A percentile compares a stretch with the other conserved stretches of the same genome.
Conservation (phyloP, 306 rosid genomes). For the Cucurbita pepo region DNA sequence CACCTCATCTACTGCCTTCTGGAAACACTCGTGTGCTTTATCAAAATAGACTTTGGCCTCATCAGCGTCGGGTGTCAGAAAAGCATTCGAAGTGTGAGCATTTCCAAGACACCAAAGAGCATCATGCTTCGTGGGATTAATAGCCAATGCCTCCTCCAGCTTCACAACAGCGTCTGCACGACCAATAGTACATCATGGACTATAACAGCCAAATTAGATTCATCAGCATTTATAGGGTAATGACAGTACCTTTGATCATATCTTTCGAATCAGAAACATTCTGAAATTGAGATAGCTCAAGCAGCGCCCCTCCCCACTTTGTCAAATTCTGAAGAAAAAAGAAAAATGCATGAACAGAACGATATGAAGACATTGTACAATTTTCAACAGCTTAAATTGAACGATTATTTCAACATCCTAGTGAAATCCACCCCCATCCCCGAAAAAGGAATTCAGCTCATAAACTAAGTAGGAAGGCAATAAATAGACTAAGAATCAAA, state of each 20-base stretch:
- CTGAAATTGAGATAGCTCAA: slow-evolving; percentile 60
- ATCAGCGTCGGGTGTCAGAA: slow-evolving; percentile 37
- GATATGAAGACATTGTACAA: not conserved
- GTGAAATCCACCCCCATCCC: not conserved
- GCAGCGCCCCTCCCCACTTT: slow-evolving; percentile 64
- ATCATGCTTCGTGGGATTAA: slow-evolving; percentile 47
- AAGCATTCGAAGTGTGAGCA: slow-evolving; percentile 42
- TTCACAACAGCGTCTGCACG: slow-evolving; percentile 38
- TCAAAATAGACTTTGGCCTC: slow-evolving; percentile 52
- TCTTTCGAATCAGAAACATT: slow-evolving; percentile 26
- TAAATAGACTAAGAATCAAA: too few relatives aligned
- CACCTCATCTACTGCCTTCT: slow-evolving; percentile 51
- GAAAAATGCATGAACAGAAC: not conserved
- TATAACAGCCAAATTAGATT: not conserved
- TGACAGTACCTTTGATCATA: slow-evolving; percentile 37
- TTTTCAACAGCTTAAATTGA: not conserved
- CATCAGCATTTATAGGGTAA: not conserved
- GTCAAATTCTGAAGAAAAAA: slow-evolving; percentile 48
- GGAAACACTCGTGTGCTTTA: slow-evolving; percentile 42
- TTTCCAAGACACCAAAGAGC: slow-evolving; percentile 71
- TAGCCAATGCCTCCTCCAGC: slow-evolving; percentile 61
- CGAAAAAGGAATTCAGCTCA: not conserved
- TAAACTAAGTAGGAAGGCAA: not conserved
- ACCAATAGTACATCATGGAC: not conserved
- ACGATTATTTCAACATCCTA: not conserved